Base-by-base conservation (phyloP, 441 rosid genomes). In the Hypseocharis bilobata region DNA sequence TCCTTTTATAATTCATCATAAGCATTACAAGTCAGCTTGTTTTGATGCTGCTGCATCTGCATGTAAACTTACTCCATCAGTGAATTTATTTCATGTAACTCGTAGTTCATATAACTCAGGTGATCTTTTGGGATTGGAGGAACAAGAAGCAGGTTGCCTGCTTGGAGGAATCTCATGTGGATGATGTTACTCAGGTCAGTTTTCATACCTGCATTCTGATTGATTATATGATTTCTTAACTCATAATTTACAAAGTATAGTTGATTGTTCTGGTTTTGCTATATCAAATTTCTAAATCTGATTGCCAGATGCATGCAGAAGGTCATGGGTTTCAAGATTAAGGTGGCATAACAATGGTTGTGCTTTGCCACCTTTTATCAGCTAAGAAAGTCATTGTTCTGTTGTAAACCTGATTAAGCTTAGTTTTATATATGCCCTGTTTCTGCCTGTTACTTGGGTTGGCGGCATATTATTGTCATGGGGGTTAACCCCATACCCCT, bases 61-160 rank as follows among this genome's bases (percentile, higher is more conserved):
- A 22, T 69, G 28, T 10, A 30, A n/a, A 16, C 23, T 62, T 56
- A 3, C 62, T 63, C 22, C 17, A 7, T 20, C 22, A 14, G 36
- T 38, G 2, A 6, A 38, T 45, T 52, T 63, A 26, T n/a, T 36
- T 14, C 0, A 26, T 1, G 23, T 63, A 45, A 10, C 23, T 71
- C 55, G 67, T 20, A 60, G 44, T 32, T 71, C 29, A 0, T 17
- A 64, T 28, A 59, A 61, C 32, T 67, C 78, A 90, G 98, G 82
- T 90, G 70, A 80, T 82, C 67, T 78, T 92, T 57, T 90, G 96
- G 96, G 98, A 92, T 75, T 92, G 97, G 94, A 90, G 98, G 78
- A 87, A 83, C 77, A 77, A 82, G 77, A 90, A 79, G 80, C 98
- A 86, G 80, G 85, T 92, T 76, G 97, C 97, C 6, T 88, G 92